Evolutionary conservation across 1,139 yeast genomes (phyloP).

Genomic region (Arxiozyma bovina): DNA sequence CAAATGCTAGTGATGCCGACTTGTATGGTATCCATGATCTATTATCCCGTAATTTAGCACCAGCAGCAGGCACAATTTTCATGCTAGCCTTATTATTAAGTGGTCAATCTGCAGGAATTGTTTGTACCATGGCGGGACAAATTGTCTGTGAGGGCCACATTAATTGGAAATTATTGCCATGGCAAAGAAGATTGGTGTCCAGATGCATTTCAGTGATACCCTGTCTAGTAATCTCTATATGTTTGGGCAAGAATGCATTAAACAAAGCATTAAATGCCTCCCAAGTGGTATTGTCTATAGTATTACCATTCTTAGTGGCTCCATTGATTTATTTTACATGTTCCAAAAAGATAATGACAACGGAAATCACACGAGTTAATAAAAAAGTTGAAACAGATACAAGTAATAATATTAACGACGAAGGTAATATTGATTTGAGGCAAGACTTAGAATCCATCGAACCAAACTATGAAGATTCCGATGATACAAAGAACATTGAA

Average conservation of each 20-base stretch:
- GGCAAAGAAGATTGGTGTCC: conserved; percentile 67
- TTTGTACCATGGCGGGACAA: conserved; percentile 82
- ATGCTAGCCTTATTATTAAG: conserved; percentile 66
- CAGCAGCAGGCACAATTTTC: conserved; percentile 68
- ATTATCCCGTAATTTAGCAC: conserved; percentile 49
- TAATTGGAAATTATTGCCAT: conserved; percentile 65
- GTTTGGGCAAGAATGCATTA: conserved; percentile 59
- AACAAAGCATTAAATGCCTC: conserved; percentile 60
- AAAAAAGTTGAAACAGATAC: conserved; percentile 2
- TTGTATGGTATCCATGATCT: conserved; percentile 59
- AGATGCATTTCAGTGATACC: conserved; percentile 67
- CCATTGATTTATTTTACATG: conserved; percentile 73
- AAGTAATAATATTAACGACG: conserved; percentile 5
- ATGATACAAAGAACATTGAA: conserved; percentile 14
- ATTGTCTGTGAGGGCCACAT: conserved; percentile 78
- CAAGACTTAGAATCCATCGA: neutral
- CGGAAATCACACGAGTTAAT: conserved; percentile 29
- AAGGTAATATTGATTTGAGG: conserved; percentile 1
- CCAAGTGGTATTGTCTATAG: conserved; percentile 64
- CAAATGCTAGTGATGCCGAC: conserved; percentile 64
- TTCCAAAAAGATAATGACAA: conserved; percentile 51
- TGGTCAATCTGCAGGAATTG: conserved; percentile 80
- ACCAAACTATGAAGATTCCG: neutral
- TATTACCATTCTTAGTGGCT: conserved; percentile 66
- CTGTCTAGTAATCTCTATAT: conserved; percentile 45